Percentiles rank a stretch among this genome's conserved stretches.
These are phyloP conservation scores for Ustilago shanxiensis DNA, from an alignment of 1,284 basidiomycete species.

Conservation along the genomic window DNA sequence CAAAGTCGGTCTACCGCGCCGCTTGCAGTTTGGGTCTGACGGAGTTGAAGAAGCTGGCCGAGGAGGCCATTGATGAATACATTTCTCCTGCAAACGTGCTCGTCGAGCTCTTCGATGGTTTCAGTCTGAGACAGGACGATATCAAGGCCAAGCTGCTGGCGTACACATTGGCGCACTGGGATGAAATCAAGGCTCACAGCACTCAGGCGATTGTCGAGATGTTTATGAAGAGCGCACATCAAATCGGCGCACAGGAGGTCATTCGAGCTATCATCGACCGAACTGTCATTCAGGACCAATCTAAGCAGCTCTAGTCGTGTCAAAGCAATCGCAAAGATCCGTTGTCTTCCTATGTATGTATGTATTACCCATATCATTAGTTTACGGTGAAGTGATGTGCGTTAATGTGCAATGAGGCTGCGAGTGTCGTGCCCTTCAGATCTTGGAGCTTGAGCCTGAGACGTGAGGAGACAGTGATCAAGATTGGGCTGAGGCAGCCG, in stretches of 20 bases:
- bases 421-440: background rate
- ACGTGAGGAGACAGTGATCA: background rate
- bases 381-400: background rate
- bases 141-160: conserved; percentile 14
- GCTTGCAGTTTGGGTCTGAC: conserved; percentile 21
- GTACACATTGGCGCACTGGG: conserved; percentile 34
- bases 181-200: conserved; percentile 17
- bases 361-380: background rate
- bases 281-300: background rate
- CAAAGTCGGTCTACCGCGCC: conserved; percentile 38
- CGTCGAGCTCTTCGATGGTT: conserved; percentile 22
- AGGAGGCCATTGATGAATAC: conserved; percentile 4
- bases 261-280: conserved; percentile 13
- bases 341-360: background rate
- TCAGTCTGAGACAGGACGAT: conserved; percentile 15
- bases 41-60: conserved; percentile 18
- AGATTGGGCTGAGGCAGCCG: conserved; percentile 17
- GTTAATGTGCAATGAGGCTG: background rate
- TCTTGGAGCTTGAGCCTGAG: background rate
- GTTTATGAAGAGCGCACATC: background rate
- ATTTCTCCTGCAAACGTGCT: conserved; percentile 28
- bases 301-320: background rate
- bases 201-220: background rate
- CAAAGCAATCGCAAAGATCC: background rate
- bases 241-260: conserved; percentile 3